These are phyloP conservation scores for Backusella luteola DNA, from an alignment of 192 early-diverging fungal species.

Conservation along the genomic window DNA sequence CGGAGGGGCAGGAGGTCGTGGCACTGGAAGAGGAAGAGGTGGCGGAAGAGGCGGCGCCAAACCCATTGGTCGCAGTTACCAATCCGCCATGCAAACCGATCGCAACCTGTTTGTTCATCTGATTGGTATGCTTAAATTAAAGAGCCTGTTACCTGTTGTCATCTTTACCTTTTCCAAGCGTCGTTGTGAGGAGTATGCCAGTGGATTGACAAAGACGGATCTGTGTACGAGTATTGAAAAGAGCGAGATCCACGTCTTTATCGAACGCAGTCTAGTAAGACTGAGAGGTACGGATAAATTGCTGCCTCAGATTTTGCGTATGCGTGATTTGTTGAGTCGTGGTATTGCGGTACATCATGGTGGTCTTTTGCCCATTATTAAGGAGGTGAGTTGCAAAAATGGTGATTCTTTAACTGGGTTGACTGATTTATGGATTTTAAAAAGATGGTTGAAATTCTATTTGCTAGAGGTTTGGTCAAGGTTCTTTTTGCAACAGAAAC, in stretches of 20 bases:
- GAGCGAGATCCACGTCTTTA: slow-evolving; percentile 84
- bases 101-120: slow-evolving; percentile 82
- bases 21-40: slow-evolving; percentile 41
- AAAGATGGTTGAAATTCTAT: slow-evolving; percentile 93
- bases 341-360: slow-evolving; percentile 98
- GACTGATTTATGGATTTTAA: slow-evolving; percentile 3
- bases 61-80: slow-evolving; percentile 34
- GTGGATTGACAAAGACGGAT: slow-evolving; percentile 75
- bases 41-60: slow-evolving; percentile 44
- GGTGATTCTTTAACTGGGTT: not conserved
- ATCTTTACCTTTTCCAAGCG: slow-evolving; percentile 95
- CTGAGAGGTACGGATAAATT: slow-evolving; percentile 82
- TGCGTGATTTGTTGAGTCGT: slow-evolving; percentile 79
- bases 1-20: slow-evolving; percentile 43
- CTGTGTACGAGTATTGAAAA: slow-evolving; percentile 76
- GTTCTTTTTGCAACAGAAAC: slow-evolving; percentile 98
- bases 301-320: slow-evolving; percentile 86
- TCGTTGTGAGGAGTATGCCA: slow-evolving; percentile 92
- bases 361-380: slow-evolving; percentile 94
- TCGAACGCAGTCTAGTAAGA: slow-evolving; percentile 76
- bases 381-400: slow-evolving; percentile 61
- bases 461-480: slow-evolving; percentile 85
- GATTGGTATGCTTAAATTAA: slow-evolving; percentile 71
- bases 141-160: slow-evolving; percentile 81
- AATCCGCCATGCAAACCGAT: slow-evolving; percentile 47